Evolutionary conservation across 1,284 basidiomycete species (phyloP).

Genomic region (Rhizopogon parksii): DNA sequence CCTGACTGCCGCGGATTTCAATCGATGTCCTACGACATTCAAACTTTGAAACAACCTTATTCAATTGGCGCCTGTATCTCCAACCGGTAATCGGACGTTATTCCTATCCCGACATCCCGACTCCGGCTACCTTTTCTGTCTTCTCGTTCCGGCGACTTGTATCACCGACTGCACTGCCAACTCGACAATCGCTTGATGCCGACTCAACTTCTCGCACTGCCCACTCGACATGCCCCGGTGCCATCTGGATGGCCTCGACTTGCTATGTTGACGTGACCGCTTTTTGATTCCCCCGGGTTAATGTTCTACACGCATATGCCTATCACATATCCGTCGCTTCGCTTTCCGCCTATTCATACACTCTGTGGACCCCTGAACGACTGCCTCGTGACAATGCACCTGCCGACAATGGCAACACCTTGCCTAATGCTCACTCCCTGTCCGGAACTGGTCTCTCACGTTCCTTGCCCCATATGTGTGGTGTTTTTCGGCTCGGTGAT

Average conservation of each 20-base stretch:
- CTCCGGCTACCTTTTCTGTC: constrained; percentile 9
- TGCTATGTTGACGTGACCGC: neutral
- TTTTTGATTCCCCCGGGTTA: constrained; percentile 1
- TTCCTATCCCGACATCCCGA: constrained; percentile 1
- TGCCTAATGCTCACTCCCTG: neutral
- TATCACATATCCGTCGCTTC: neutral
- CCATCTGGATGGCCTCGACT: neutral
- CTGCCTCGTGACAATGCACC: neutral
- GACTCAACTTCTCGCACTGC: constrained; percentile 3
- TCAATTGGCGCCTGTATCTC: neutral
- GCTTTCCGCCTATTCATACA: constrained; percentile 1
- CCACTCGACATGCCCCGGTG: constrained; percentile 5
- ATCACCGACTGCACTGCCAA: constrained; percentile 5
- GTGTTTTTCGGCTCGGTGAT: constrained; percentile 15
- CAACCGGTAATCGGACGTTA: neutral
- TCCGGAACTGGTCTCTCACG: constrained; percentile 3
- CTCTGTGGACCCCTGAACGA: neutral
- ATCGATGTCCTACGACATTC: too few species aligned
- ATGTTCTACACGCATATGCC: neutral
- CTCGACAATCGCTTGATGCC: constrained; percentile 10
- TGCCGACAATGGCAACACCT: constrained; percentile 2
- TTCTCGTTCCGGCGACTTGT: constrained; percentile 4
- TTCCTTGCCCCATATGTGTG: neutral
- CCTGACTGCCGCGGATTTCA: neutral
- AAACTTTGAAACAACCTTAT: neutral